Conservation (phyloP, 2,329 filamentous ascomycete genomes). For the Colletotrichum spaethianum region DNA sequence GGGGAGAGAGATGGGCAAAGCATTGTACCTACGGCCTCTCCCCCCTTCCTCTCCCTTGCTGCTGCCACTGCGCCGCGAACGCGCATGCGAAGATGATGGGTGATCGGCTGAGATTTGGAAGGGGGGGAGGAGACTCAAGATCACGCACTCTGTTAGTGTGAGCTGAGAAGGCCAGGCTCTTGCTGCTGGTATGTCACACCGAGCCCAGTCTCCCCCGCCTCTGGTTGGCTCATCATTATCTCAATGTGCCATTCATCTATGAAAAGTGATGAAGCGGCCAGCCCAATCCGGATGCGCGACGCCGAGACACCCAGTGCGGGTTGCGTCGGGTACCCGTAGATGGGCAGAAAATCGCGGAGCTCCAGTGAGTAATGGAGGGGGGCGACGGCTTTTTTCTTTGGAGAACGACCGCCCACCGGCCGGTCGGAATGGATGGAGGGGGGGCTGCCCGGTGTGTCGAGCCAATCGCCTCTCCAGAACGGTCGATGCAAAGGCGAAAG, state of each 20-base stretch:
- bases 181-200: background rate
- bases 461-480: constrained; percentile 21
- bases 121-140: background rate
- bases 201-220: background rate
- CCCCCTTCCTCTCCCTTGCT: background rate
- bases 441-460: constrained; percentile 20
- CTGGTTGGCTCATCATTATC: background rate
- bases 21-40: background rate
- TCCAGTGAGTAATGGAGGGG: background rate
- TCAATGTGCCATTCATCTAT: background rate
- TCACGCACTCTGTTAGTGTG: background rate
- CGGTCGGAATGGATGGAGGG: background rate
- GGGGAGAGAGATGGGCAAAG: background rate
- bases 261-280: background rate
- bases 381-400: background rate
- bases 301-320: constrained; percentile 23
- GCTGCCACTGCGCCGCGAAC: constrained; percentile 11
- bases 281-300: constrained; percentile 10
- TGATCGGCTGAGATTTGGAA: background rate
- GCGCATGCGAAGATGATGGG: constrained; percentile 10
- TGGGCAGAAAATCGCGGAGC: constrained; percentile 3
- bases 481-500: background rate
- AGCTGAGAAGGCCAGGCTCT: background rate
- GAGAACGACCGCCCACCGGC: constrained; percentile 20
- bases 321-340: constrained; percentile 31